Conservation (phyloP, 257 asterid genomes). For the Petunia secreta region DNA sequence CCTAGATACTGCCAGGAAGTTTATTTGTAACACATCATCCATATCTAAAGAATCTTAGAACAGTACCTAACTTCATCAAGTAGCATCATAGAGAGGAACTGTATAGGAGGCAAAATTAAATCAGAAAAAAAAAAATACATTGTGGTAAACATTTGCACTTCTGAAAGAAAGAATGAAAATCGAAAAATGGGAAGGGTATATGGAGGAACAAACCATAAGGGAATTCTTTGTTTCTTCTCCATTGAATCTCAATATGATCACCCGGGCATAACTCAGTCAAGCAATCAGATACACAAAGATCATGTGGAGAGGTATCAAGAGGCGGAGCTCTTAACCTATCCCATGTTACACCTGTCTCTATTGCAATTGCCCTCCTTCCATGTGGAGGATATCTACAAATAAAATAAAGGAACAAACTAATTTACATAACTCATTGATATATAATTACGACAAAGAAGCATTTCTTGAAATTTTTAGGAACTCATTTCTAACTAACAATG, state of each 20-base stretch:
- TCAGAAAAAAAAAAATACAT: not conserved
- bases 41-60: constrained; percentile 16
- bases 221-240: constrained; percentile 85
- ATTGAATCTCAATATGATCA: constrained; percentile 85
- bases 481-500: not conserved
- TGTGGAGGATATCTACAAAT: constrained; percentile 74
- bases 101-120: not conserved
- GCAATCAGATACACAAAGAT: constrained; percentile 75
- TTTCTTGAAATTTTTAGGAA: not conserved
- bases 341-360: constrained; percentile 82
- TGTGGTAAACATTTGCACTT: not conserved
- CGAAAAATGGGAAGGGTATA: constrained; percentile 1
- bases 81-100: not conserved
- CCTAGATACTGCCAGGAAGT: not conserved
- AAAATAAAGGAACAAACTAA: constrained; percentile 13
- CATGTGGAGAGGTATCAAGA: constrained; percentile 58
- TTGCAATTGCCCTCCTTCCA: constrained; percentile 68
- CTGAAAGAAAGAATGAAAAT: not conserved
- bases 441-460: constrained; percentile 34
- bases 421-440: not conserved
- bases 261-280: constrained; percentile 72
- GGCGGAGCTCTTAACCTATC: constrained; percentile 79
- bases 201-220: constrained; percentile 73
- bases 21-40: constrained; percentile 20
- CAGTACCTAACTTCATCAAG: constrained; percentile 15